phyloP scores from a whole-genome alignment of 768 basidiomycete species.

The Tulasnella sp. region DNA sequence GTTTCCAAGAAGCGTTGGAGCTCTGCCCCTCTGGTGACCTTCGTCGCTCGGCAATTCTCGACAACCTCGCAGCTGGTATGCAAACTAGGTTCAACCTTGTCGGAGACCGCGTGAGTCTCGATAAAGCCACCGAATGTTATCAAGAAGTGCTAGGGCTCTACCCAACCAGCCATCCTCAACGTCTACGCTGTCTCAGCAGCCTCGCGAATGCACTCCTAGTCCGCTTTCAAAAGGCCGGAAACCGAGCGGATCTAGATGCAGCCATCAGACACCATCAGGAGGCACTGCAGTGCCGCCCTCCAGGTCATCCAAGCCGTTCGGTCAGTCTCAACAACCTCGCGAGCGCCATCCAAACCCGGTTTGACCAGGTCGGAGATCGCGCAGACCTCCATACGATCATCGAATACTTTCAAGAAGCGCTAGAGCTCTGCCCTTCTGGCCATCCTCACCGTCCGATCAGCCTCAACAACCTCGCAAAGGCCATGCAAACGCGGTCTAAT shows the following conservation, averaged over 20 bases:
- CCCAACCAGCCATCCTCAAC: not conserved
- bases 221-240: not conserved
- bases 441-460: too few relatives aligned
- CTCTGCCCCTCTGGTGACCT: not conserved
- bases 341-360: too few relatives aligned
- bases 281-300: not conserved
- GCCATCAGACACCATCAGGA: not conserved
- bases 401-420: too few relatives aligned
- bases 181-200: not conserved
- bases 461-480: too few relatives aligned
- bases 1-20: not conserved
- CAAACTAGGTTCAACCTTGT: not conserved
- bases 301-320: too few relatives aligned
- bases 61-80: not conserved
- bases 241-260: not conserved
- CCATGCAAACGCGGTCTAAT: too few relatives aligned
- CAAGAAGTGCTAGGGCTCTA: not conserved
- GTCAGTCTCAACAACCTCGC: too few relatives aligned
- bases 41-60: not conserved
- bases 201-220: not conserved
- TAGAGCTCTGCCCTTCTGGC: too few relatives aligned
- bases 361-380: too few relatives aligned
- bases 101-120: not conserved
- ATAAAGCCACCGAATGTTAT: not conserved
- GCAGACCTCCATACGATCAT: too few relatives aligned